phyloP scores from a whole-genome alignment of 768 basidiomycete genomes.

The Heimioporus sp. region DNA sequence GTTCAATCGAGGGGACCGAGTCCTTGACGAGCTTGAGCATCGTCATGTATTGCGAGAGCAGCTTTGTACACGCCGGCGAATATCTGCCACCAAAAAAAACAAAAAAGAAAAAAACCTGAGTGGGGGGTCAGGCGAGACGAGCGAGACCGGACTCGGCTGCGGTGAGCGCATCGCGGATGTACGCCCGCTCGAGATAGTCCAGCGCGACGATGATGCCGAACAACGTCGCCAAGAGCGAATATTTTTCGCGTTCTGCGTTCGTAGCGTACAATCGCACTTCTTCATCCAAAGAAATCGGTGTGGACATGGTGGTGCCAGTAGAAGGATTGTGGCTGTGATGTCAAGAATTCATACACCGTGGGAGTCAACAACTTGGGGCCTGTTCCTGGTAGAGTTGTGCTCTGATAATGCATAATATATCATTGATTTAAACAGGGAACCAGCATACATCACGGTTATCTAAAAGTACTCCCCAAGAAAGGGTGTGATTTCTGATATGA shows the following conservation, averaged over 20 bases:
- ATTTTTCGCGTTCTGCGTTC: conserved; percentile 87
- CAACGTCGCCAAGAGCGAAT: conserved; percentile 83
- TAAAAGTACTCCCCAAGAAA: no score
- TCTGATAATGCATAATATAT: no score
- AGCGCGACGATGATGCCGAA: conserved; percentile 90
- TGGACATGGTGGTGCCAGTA: conserved; percentile 34
- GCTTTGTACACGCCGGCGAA: conserved; percentile 89
- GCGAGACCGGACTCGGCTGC: conserved; percentile 74
- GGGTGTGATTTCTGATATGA: no score
- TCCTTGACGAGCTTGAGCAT: conserved; percentile 95
- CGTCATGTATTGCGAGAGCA: conserved; percentile 97
- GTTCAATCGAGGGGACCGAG: conserved; percentile 80
- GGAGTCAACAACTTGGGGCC: no score
- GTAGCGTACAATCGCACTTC: conserved; percentile 86
- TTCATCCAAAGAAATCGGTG: conserved; percentile 71
- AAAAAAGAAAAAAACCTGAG: conserved; percentile 6
- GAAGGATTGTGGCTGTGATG: no score
- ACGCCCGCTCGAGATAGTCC: conserved; percentile 94
- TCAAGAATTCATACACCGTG: no score
- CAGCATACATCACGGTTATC: no score
- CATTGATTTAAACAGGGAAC: no score
- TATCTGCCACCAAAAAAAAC: conserved; percentile 56
- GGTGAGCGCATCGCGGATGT: conserved; percentile 89
- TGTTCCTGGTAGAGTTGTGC: no score
- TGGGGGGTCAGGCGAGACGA: background rate